Evolutionary conservation across 768 basidiomycete species (phyloP).

Genomic region (Phlebiopsis flavidoalba): DNA sequence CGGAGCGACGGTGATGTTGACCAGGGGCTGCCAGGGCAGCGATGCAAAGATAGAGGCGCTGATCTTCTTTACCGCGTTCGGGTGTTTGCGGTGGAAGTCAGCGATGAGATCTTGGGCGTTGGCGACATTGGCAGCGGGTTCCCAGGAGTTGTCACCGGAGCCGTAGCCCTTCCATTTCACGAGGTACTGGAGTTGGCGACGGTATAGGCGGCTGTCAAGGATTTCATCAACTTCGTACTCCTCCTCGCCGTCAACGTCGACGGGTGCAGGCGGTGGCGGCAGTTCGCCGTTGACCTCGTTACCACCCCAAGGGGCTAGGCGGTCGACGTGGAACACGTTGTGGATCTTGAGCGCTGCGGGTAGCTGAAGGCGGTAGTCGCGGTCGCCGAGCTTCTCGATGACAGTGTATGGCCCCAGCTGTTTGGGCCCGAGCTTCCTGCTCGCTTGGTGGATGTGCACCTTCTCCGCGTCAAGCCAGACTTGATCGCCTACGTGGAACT

Average conservation of each 20-base stretch:
- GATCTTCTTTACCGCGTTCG: too few relatives aligned
- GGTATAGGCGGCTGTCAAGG: conserved; percentile 9
- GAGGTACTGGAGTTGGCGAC: conserved; percentile 20
- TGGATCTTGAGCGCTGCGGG: conserved; percentile 24
- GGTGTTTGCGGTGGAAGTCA: conserved; percentile 9
- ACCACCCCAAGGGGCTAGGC: conserved; percentile 11
- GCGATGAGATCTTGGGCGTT: neutral
- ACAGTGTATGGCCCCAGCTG: conserved; percentile 24
- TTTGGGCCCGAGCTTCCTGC: conserved; percentile 21
- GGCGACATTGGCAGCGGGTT: conserved; percentile 6
- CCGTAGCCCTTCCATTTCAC: conserved; percentile 23
- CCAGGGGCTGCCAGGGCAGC: too few relatives aligned
- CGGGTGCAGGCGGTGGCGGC: conserved; percentile 9
- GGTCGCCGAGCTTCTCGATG: conserved; percentile 15
- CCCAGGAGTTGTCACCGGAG: conserved; percentile 13
- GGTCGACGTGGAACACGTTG: conserved; percentile 19
- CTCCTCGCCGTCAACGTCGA: conserved; percentile 6
- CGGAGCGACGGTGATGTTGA: too few relatives aligned
- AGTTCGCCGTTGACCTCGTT: conserved; percentile 11
- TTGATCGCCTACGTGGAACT: conserved; percentile 17
- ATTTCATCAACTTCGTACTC: conserved; percentile 20
- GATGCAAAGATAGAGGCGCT: too few relatives aligned
- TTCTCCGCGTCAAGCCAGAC: conserved; percentile 26
- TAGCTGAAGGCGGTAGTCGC: conserved; percentile 20
- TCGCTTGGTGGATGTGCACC: conserved; percentile 19